phyloP scores from a whole-genome alignment of 148 eudicot genomes.

The Fagopyrum esculentum region DNA sequence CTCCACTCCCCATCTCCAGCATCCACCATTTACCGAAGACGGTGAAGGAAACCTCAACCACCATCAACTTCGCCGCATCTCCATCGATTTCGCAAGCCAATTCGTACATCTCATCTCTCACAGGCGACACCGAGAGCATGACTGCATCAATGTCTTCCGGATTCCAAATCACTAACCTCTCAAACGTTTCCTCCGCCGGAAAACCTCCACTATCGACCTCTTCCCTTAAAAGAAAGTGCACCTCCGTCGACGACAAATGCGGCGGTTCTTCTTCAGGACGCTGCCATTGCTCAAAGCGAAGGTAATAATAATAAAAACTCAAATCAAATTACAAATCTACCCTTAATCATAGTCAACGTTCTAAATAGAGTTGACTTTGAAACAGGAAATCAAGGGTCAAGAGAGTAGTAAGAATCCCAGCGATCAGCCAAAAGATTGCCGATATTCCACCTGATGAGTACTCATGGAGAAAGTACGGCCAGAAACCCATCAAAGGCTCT shows the following conservation, averaged over 20 bases:
- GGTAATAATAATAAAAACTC: slow-evolving; percentile 22
- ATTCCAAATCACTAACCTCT: slow-evolving; percentile 55
- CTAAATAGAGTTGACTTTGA: not conserved
- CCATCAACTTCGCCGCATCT: slow-evolving; percentile 38
- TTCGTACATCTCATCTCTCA: slow-evolving; percentile 43
- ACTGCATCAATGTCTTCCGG: slow-evolving; percentile 55
- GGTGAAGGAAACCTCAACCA: slow-evolving; percentile 32
- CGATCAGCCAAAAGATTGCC: slow-evolving; percentile 50
- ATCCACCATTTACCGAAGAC: not conserved
- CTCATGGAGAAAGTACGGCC: slow-evolving; percentile 78
- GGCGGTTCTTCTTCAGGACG: slow-evolving; percentile 32
- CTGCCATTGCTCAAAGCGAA: slow-evolving; percentile 67
- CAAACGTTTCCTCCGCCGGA: slow-evolving; percentile 47
- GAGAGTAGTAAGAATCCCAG: slow-evolving; percentile 53
- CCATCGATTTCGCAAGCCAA: slow-evolving; percentile 15
- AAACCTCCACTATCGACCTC: slow-evolving; percentile 33
- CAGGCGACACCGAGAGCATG: slow-evolving; percentile 41
- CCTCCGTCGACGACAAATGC: slow-evolving; percentile 41
- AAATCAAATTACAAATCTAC: not conserved
- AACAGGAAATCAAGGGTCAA: slow-evolving; percentile 57
- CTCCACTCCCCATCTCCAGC: not conserved
- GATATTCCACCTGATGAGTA: slow-evolving; percentile 72
- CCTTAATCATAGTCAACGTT: not conserved
- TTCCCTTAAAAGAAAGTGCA: slow-evolving; percentile 55
- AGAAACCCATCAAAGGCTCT: slow-evolving; percentile 40